Percentiles rank a stretch among this genome's conserved stretches.
phyloP scores from a whole-genome alignment of 768 basidiomycete genomes.

The Pleurotus eryngii region DNA sequence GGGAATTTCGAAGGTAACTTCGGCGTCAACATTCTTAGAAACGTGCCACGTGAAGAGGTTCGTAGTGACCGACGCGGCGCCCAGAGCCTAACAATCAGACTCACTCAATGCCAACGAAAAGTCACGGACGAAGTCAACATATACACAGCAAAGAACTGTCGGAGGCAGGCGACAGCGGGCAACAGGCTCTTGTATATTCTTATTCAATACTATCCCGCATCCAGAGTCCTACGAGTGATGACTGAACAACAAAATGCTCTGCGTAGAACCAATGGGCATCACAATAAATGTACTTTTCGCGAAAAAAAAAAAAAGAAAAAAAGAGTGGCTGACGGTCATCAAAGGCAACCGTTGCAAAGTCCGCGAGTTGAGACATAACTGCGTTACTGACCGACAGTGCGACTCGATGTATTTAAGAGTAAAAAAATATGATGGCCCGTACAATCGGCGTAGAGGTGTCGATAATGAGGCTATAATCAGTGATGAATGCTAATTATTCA shows the following conservation, averaged over 20 bases:
- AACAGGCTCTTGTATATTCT: no score
- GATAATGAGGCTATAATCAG: no score
- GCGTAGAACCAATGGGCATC: no score
- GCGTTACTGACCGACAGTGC: not conserved
- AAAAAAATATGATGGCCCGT: not conserved
- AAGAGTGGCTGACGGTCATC: not conserved
- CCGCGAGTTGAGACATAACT: not conserved
- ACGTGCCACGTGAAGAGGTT: no score
- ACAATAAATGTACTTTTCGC: not conserved
- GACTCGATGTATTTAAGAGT: not conserved
- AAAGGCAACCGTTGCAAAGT: not conserved
- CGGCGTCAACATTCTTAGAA: no score
- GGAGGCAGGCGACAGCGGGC: no score
- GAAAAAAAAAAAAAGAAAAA: conserved; percentile 3
- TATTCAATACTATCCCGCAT: not conserved
- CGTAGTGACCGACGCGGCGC: no score
- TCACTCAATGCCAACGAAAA: no score
- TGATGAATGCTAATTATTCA: not conserved
- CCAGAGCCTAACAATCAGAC: no score
- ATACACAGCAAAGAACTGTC: no score
- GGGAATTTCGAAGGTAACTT: no score
- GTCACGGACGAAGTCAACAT: no score
- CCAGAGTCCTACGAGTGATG: conserved; percentile 4
- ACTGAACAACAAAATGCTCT: not conserved
- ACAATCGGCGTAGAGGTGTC: not conserved